Percentiles rank a stretch among this genome's conserved stretches.
Evolutionary conservation across 2,329 filamentous ascomycete genomes (phyloP).

Genomic region (Epichloe scottii): DNA sequence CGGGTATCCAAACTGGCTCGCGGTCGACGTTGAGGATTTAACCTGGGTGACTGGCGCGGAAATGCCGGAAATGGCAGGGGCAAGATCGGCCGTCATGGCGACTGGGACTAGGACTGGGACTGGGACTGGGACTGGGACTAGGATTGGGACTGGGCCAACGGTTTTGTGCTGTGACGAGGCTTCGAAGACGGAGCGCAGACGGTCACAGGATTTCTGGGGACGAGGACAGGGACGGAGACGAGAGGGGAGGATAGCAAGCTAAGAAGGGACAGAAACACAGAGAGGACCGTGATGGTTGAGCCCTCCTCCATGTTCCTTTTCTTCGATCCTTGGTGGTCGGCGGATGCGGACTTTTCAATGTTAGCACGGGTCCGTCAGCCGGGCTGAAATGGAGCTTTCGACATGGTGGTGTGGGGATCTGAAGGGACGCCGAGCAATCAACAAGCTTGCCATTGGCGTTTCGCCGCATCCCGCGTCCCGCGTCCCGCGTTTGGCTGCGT

Average conservation of each 20-base stretch:
- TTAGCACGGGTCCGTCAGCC: not conserved
- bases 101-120: no score
- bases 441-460: not conserved
- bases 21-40: constrained; percentile 17
- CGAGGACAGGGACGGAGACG: no score
- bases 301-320: not conserved
- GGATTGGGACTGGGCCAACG: not conserved
- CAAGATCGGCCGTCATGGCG: constrained; percentile 15
- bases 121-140: no score
- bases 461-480: not conserved
- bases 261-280: not conserved
- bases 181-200: not conserved
- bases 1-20: constrained; percentile 44
- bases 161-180: not conserved
- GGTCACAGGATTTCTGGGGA: not conserved
- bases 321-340: not conserved
- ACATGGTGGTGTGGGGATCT: constrained; percentile 1
- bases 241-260: not conserved
- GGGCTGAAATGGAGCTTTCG: not conserved
- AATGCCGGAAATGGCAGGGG: constrained; percentile 8
- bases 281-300: no score
- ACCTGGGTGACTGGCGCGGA: constrained; percentile 14
- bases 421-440: not conserved
- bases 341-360: not conserved
- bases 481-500: not conserved